Base-by-base conservation (phyloP, 2,329 filamentous ascomycete genomes). In the Penicillium sp. region DNA sequence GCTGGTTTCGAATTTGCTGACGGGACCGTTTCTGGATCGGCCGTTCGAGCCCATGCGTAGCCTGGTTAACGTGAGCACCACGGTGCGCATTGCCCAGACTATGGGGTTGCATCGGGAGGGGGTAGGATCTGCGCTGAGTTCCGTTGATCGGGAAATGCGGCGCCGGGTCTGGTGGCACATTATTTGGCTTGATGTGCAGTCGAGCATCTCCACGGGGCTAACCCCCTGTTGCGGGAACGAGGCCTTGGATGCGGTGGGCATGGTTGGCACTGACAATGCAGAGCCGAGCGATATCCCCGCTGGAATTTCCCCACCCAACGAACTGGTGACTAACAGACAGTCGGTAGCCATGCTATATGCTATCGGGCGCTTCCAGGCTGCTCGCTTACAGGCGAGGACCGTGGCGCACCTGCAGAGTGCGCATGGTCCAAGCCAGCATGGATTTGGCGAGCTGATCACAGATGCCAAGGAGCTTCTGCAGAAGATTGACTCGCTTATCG, bases 141-240 rank as follows among this genome's bases (percentile, higher is more conserved):
- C 53, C 44, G 3, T 59, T 51, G 41, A 54, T 29, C 56, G 54
- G 48, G 46, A 48, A 48, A 48, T 38, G 4, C 34, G 46, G 9
- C 52, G 60, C 15, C 51, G 52, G 9, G 31, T 60, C 10, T 65
- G 63, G 62, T 63, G 60, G 59, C 59, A 62, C 18, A 46, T 65
- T 27, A 42, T 63, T 35, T 65, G 54, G 59, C 18, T 65, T 8
- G 63, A 65, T 51, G 45, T 65, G 8, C 63, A 63, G 40, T 52
- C 50, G 4, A 65, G 59, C 39, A 41, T 65, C 12, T 46, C 55
- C n/a, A 64, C 50, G 18, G 62, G 62, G 13, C 46, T 64, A 25
- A 54, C 62, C 10, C 38, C 52, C 3, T 60, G 54, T 31, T 62
- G 54, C 8, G 52, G 40, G 18, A 45, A 32, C 3, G 42, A 45